Evolutionary conservation across 805 yeast genomes (phyloP).

Genomic region (Lipomyces starkeyi): DNA sequence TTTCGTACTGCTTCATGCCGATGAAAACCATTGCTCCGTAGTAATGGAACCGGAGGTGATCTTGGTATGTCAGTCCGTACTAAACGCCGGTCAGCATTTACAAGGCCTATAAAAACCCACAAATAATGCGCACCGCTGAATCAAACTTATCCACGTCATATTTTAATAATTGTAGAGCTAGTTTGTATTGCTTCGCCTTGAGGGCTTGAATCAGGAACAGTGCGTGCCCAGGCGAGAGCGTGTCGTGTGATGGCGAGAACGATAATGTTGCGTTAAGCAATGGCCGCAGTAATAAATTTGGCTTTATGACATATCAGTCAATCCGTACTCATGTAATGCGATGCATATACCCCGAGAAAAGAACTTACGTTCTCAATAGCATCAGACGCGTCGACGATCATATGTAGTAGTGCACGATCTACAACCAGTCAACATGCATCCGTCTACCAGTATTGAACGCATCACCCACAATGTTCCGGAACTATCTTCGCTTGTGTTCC

Average conservation of each 20-base stretch:
- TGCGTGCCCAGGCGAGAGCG: conserved; percentile 34
- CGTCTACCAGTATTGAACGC: background rate
- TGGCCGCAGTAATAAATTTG: conserved; percentile 18
- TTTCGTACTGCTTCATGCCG: conserved; percentile 22
- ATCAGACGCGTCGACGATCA: conserved; percentile 13
- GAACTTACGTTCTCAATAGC: conserved; percentile 10
- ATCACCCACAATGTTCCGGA: conserved; percentile 18
- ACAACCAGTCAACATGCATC: background rate
- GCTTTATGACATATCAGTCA: conserved; percentile 9
- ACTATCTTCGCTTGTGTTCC: conserved; percentile 24
- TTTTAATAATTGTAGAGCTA: conserved; percentile 14
- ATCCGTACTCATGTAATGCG: background rate
- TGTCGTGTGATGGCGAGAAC: conserved; percentile 19
- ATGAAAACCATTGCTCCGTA: conserved; percentile 32
- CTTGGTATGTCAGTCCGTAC: conserved; percentile 22
- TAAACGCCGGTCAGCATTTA: background rate
- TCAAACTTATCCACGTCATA: conserved; percentile 21
- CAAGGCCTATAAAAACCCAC: background rate
- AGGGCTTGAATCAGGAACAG: conserved; percentile 22
- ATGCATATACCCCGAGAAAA: background rate
- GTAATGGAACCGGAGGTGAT: conserved; percentile 34
- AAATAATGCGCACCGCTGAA: conserved; percentile 9
- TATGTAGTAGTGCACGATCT: conserved; percentile 17
- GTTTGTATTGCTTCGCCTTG: conserved; percentile 15
- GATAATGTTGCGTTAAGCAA: conserved; percentile 24